Conservation (phyloP, 306 rosid species). For the Dalbergia oliveri region DNA sequence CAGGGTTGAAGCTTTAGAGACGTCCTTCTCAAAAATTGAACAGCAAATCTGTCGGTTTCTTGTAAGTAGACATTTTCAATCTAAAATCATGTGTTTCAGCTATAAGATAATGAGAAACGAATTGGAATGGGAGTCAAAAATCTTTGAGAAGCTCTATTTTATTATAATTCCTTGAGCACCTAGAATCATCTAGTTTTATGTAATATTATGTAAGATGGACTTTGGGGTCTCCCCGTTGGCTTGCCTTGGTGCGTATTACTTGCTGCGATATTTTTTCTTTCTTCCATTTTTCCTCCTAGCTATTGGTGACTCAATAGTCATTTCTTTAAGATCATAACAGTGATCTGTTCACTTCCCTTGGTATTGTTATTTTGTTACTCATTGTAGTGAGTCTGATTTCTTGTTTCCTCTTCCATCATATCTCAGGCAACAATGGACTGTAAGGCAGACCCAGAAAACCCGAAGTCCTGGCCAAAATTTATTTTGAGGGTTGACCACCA, state of each 20-base stretch:
- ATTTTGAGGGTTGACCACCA: constrained; percentile 82
- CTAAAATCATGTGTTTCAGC: constrained; percentile 14
- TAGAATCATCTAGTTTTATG: constrained; percentile 2
- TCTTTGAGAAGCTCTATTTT: constrained; percentile 30
- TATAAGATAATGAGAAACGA: constrained; percentile 19
- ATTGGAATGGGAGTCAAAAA: constrained; percentile 4
- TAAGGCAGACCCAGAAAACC: constrained; percentile 76
- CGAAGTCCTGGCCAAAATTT: constrained; percentile 92
- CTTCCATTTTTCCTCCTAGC: constrained; percentile 11
- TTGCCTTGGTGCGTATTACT: neutral
- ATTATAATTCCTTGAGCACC: constrained; percentile 6
- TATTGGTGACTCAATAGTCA: neutral
- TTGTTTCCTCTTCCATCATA: constrained; percentile 34
- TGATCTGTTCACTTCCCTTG: constrained; percentile 9
- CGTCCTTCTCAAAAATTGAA: constrained; percentile 94
- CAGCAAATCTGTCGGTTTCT: constrained; percentile 89
- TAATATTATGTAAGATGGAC: constrained; percentile 5
- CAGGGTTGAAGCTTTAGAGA: constrained; percentile 96
- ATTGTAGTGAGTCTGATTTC: constrained; percentile 37
- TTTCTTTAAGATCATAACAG: constrained; percentile 10
- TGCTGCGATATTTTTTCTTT: constrained; percentile 18
- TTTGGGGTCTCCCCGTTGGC: constrained; percentile 1
- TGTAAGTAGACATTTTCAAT: constrained; percentile 62
- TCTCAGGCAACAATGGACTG: constrained; percentile 73
- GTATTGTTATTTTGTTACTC: constrained; percentile 21